Base-by-base conservation (phyloP, 1,139 yeast genomes). In the Geotrichum candidum region DNA sequence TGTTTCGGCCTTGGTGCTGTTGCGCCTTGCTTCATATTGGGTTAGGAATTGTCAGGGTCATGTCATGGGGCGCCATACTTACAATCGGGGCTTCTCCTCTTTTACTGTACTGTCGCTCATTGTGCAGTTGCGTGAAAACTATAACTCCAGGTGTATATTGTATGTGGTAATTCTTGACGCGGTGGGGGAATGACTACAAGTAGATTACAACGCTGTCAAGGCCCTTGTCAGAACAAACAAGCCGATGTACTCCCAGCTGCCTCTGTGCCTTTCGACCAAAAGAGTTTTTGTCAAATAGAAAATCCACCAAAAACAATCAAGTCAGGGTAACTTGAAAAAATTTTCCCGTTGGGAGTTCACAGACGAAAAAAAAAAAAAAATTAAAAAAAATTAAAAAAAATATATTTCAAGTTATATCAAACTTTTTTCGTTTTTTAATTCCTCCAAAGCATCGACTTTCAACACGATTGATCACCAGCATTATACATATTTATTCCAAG, bases 331-430 rank as follows among this genome's bases (percentile, higher is more conserved):
- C 52, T 23, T 25, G 50, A 53, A 57, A 57, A 51, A 50, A 33
- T 58, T 58, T 58, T 58, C 54, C 29, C 15, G 55, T 56, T 56
- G 59, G 59, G 59, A 56, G 55, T 54, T 51, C 51, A 15, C 25
- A 38, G 18, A 18, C 18, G 18, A 18, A 18, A 18, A 50, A 56
- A 56, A 50, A 56, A 56, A 31, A 46, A 50, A 56, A 56, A 51
- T 18, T 18, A 56, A 50, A 56, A 56, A 31, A 46, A 50, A 56
- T 48, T 38, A 56, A 56, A 50, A 56, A 56, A 31, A 46, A 50
- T 50, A 56, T 38, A 38, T 54, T 38, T 38, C 33, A 22, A 22
- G 52, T 38, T 46, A 22, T 11, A 10, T 31, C 33, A 51, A 51
- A 27, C 22, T 59, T 50, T 54, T 50, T 59, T 41, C 13, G 15